These are phyloP conservation scores for Torulaspora indica DNA, from an alignment of 805 yeast species.

Conservation along the genomic window DNA sequence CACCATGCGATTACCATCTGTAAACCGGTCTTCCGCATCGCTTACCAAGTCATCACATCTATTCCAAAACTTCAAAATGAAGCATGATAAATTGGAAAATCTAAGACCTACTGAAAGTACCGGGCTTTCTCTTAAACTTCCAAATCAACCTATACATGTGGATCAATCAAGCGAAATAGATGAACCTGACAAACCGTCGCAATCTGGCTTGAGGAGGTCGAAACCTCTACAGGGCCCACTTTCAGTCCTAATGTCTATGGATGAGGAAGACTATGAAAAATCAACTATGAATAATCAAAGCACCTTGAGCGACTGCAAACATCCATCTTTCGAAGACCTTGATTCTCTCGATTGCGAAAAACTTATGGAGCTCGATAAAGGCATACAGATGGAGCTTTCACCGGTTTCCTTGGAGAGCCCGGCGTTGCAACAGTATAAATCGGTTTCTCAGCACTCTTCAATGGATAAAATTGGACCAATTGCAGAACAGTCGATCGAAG, in stretches of 20 bases:
- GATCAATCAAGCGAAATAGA: background rate
- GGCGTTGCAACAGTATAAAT: conserved; percentile 12
- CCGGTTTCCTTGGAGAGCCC: conserved; percentile 13
- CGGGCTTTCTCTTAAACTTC: conserved; percentile 18
- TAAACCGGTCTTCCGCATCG: conserved; percentile 11
- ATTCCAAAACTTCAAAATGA: conserved; percentile 17
- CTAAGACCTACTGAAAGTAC: conserved; percentile 12
- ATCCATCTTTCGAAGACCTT: conserved; percentile 22
- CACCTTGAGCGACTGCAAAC: background rate
- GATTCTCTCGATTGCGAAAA: conserved; percentile 26
- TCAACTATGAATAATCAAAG: background rate
- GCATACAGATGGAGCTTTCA: conserved; percentile 22
- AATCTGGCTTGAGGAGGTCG: conserved; percentile 19
- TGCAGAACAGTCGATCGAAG: conserved; percentile 9
- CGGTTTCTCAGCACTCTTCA: conserved; percentile 19
- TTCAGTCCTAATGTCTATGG: conserved; percentile 11
- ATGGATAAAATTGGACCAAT: conserved; percentile 12
- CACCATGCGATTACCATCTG: conserved; percentile 5
- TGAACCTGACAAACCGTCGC: background rate
- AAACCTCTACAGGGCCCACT: conserved; percentile 18
- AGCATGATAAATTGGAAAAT: conserved; percentile 17
- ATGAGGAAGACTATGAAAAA: conserved; percentile 2
- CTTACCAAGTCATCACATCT: conserved; percentile 18
- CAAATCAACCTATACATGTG: background rate
- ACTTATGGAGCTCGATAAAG: conserved; percentile 25